Percentiles rank a stretch among this genome's conserved stretches.
Conservation (phyloP, 2,329 filamentous ascomycete genomes). For the Fusarium sp. region DNA sequence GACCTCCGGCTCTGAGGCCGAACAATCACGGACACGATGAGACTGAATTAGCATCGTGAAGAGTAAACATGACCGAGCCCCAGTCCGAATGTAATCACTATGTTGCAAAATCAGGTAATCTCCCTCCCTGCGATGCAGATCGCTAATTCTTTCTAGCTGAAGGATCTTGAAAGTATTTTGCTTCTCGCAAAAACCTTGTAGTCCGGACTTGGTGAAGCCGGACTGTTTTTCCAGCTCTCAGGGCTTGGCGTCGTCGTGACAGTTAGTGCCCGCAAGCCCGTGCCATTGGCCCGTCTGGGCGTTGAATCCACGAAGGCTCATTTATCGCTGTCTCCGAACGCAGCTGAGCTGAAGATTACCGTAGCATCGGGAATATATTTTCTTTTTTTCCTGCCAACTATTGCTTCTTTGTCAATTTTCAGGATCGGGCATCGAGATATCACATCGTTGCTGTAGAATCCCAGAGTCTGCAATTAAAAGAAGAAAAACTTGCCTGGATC, state of each 20-base stretch:
- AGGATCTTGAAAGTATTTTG: neutral
- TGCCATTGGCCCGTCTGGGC: slow-evolving; percentile 10
- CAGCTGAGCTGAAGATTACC: slow-evolving; percentile 13
- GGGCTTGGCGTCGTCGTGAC: slow-evolving; percentile 24
- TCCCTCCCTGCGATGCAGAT: slow-evolving; percentile 17
- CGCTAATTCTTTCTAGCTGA: neutral
- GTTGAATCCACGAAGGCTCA: neutral
- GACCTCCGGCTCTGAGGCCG: slow-evolving; percentile 21
- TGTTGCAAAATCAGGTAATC: slow-evolving; percentile 11
- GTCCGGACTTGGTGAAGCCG: neutral
- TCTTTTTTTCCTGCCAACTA: slow-evolving; percentile 3
- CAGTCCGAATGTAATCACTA: slow-evolving; percentile 8
- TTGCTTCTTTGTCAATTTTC: slow-evolving; percentile 26
- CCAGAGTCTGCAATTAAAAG: neutral
- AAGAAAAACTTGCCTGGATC: slow-evolving; percentile 14
- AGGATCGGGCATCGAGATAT: slow-evolving; percentile 16
- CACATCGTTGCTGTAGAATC: slow-evolving; percentile 10
- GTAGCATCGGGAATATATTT: slow-evolving; percentile 2
- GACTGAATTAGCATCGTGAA: neutral
- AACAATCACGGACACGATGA: slow-evolving; percentile 23
- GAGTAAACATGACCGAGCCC: neutral
- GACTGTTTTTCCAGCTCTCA: slow-evolving; percentile 21
- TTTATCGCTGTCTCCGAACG: slow-evolving; percentile 14
- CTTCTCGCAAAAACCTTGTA: neutral
- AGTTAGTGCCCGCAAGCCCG: neutral